Percentiles rank a stretch among this genome's conserved stretches.
Evolutionary conservation across 2,329 filamentous ascomycete genomes (phyloP).

Genomic region (Metarhizium robertsii): DNA sequence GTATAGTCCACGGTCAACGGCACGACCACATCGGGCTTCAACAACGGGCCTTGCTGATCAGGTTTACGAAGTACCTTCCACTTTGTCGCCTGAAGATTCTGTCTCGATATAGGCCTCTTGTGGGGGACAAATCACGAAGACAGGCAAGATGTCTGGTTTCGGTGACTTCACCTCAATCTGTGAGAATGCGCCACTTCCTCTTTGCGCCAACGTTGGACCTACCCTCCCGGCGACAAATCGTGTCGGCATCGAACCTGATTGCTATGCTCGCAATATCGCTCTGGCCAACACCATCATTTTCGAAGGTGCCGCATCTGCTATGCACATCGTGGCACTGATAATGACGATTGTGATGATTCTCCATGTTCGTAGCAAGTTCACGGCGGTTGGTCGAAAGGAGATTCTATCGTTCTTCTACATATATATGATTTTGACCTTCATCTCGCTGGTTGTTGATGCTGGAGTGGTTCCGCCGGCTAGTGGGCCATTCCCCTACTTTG

Average conservation of each 20-base stretch:
- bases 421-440: constrained; percentile 82
- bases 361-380: constrained; percentile 95
- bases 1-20: neutral
- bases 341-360: constrained; percentile 98
- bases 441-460: constrained; percentile 83
- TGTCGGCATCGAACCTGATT: constrained; percentile 76
- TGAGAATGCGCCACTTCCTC: constrained; percentile 70
- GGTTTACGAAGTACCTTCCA: neutral
- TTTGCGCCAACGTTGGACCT: constrained; percentile 79
- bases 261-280: constrained; percentile 92
- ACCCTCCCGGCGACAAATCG: constrained; percentile 57
- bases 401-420: constrained; percentile 92
- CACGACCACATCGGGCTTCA: neutral
- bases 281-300: constrained; percentile 98
- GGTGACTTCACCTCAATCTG: constrained; percentile 87
- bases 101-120: neutral
- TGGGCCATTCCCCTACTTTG: constrained; percentile 80
- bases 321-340: constrained; percentile 80
- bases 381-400: constrained; percentile 72
- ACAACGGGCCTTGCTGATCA: neutral
- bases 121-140: neutral
- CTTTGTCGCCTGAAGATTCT: neutral
- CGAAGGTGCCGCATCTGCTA: constrained; percentile 79
- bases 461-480: constrained; percentile 83
- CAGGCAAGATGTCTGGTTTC: constrained; percentile 62